Percentiles rank a stretch among this genome's conserved stretches.
These are phyloP conservation scores for Penicillium paneum DNA, from an alignment of 2,329 filamentous ascomycete genomes.

Conservation along the genomic window DNA sequence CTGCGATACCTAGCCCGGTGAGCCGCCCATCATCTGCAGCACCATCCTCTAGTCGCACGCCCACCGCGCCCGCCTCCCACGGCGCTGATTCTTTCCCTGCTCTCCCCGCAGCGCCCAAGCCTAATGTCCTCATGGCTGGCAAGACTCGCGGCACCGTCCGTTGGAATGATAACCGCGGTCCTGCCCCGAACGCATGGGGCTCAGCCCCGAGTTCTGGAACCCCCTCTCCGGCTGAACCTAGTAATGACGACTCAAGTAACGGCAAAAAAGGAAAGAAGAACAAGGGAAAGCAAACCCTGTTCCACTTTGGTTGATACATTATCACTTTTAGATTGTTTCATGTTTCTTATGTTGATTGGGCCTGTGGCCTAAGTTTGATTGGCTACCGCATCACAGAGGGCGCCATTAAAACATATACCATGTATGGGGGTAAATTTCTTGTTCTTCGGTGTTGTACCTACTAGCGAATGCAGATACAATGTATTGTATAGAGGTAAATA, in stretches of 20 bases:
- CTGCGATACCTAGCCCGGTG: slow-evolving; percentile 23
- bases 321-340: slow-evolving; percentile 37
- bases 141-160: slow-evolving; percentile 47
- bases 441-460: slow-evolving; percentile 2
- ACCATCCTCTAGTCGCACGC: slow-evolving; percentile 22
- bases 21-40: slow-evolving; percentile 29
- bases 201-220: slow-evolving; percentile 25
- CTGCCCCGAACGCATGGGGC: slow-evolving; percentile 39
- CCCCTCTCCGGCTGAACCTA: slow-evolving; percentile 21
- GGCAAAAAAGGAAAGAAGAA: slow-evolving; percentile 40
- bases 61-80: slow-evolving; percentile 20
- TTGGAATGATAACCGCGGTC: slow-evolving; percentile 42
- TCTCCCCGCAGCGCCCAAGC: slow-evolving; percentile 72
- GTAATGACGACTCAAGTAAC: slow-evolving; percentile 20
- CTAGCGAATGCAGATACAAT: slow-evolving; percentile 10
- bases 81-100: slow-evolving; percentile 72
- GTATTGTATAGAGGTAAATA: slow-evolving; percentile 5
- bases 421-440: background rate
- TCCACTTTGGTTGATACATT: slow-evolving; percentile 39
- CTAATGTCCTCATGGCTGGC: slow-evolving; percentile 53
- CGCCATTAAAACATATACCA: background rate
- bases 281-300: slow-evolving; percentile 43
- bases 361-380: background rate
- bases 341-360: background rate
- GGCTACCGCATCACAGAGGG: background rate